Conservation (phyloP, 225 moss, liverwort and hornwort genomes). For the Pseudoscleropodium purum region DNA sequence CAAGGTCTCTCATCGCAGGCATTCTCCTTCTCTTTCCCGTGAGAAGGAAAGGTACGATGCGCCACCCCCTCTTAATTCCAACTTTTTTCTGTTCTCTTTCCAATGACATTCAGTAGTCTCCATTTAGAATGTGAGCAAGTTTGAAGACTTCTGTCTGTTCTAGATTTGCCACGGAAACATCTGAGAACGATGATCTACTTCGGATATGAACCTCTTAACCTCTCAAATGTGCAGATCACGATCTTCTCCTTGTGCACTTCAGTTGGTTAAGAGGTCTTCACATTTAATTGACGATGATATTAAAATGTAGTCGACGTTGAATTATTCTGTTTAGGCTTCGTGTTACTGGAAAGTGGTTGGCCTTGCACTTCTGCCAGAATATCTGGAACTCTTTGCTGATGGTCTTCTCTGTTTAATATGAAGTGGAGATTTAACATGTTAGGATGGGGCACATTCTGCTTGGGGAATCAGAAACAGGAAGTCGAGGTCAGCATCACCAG, state of each 20-base stretch:
- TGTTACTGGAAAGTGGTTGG: not conserved
- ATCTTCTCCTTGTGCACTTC: conserved; percentile 25
- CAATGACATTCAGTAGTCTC: conserved; percentile 2
- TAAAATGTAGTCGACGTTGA: not conserved
- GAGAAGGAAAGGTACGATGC: conserved; percentile 96
- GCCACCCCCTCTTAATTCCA: conserved; percentile 56
- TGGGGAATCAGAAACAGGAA: conserved; percentile 45
- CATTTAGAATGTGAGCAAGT: not conserved
- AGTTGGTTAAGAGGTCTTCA: conserved; percentile 28
- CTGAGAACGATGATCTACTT: not conserved
- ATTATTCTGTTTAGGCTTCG: conserved; percentile 1
- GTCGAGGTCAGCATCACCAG: conserved; percentile 48
- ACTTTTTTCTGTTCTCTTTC: not conserved
- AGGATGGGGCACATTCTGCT: conserved; percentile 17
- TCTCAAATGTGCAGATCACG: conserved; percentile 36
- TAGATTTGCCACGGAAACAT: conserved; percentile 2
- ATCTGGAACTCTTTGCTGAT: conserved; percentile 2
- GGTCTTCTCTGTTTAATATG: not conserved
- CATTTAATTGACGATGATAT: conserved; percentile 1
- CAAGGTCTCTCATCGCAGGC: conserved; percentile 99
- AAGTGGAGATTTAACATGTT: conserved; percentile 21
- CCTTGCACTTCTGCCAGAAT: not conserved
- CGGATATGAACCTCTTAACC: conserved; percentile 22
- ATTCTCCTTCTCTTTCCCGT: conserved; percentile 99
- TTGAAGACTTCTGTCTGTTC: not conserved